Evolutionary conservation across 1,284 basidiomycete species (phyloP), one percentile per base, ranked within the genome.

Genomic region (Cutaneotrichosporon sp.): DNA sequence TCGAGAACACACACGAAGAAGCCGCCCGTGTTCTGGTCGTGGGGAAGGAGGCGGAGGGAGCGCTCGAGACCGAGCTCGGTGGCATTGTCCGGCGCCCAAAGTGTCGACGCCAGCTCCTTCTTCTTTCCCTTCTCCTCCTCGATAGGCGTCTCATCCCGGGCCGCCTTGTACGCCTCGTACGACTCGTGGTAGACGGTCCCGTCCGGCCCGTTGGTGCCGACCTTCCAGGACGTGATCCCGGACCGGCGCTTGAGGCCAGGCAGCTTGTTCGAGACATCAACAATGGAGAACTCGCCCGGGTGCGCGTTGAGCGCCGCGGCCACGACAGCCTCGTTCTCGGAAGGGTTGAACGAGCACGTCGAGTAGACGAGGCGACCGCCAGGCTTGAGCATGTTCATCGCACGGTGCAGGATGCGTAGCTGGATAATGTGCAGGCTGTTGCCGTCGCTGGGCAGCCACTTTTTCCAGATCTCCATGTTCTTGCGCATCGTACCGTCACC

Each of bases 21-120:
- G 0, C 93, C 97, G 13, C 97, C 97, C 0, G 95, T 94, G 78
- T 99, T 91, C 81, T 99, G 96, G 51, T 97, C 82, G 77, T 99
- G 95, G 4, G 97, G 95, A 74, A 97, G 92, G 67, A 97, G 87
- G 53, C 95, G 86, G 76, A 97, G 81, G 63, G 96, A 97, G 80
- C 98, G 99, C 83, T 99, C 96, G 84, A 99, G 86, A 83, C 98
- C 96, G 72, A 99, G 87, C 84, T 99, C 97, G 85, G 95, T 96
- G 70, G 97, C 97, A 71, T 91, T 88, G 4, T 80, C 81, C 9
- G 90, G 90, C 1, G 94, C 90, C 89, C 91, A 97, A 26, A 56
- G 49, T 30, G 63, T 60, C 26, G 34, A 31, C 3, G 85, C 79
- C 75, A 94, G 82, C 82, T 50, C 82, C 73, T 68, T 83, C 76